These are phyloP conservation scores for Colletotrichum echinochloae DNA, from an alignment of 2,329 filamentous ascomycete genomes.

Conservation along the genomic window DNA sequence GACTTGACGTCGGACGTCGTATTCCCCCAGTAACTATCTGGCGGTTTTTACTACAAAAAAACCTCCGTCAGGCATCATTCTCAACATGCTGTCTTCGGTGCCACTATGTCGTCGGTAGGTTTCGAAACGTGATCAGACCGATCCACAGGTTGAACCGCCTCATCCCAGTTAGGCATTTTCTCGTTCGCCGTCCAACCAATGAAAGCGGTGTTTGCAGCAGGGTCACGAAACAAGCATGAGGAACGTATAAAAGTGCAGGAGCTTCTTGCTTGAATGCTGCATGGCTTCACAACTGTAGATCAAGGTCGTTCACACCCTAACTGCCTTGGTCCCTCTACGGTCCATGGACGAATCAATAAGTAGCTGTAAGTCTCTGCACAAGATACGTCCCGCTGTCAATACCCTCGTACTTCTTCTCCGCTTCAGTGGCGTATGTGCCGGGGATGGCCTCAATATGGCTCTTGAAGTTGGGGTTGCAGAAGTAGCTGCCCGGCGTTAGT, in stretches of 20 bases:
- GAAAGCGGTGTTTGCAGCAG: neutral
- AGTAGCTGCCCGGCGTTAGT: conserved; percentile 67
- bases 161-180: neutral
- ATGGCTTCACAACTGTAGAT: conserved; percentile 34
- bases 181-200: neutral
- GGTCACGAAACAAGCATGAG: neutral
- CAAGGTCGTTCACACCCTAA: neutral
- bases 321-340: neutral
- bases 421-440: conserved; percentile 74
- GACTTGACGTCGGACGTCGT: neutral
- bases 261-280: neutral
- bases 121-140: neutral
- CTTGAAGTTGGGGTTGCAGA: conserved; percentile 88
- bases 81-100: neutral
- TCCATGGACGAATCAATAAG: conserved; percentile 61
- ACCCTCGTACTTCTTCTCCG: conserved; percentile 81
- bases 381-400: conserved; percentile 87
- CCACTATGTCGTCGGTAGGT: neutral
- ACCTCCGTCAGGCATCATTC: neutral
- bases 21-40: too few species aligned
- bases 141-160: neutral
- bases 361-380: conserved; percentile 80
- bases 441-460: conserved; percentile 83
- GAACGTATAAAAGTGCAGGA: neutral
- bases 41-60: too few species aligned